These are phyloP conservation scores for Podaxis rugospora DNA, from an alignment of 768 basidiomycete species.

Conservation along the genomic window DNA sequence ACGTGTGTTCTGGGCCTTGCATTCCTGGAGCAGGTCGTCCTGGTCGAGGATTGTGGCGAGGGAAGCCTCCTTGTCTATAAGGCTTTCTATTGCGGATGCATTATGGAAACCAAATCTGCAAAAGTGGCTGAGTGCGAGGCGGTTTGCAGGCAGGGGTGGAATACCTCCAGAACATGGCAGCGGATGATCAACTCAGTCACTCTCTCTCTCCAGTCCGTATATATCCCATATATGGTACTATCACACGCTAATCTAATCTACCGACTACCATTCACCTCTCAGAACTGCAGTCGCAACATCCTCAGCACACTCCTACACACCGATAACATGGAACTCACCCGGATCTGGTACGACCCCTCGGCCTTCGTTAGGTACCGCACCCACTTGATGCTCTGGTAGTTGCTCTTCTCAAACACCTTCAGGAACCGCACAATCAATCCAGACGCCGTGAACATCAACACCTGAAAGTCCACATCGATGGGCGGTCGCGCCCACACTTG, in stretches of 20 bases:
- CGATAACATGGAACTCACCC: slow-evolving; percentile 52
- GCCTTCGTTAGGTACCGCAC: slow-evolving; percentile 93
- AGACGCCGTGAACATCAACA: slow-evolving; percentile 97
- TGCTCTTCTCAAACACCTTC: slow-evolving; percentile 96
- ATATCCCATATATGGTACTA: slow-evolving; percentile 5
- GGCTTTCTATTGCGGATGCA: slow-evolving; percentile 83
- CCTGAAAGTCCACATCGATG: slow-evolving; percentile 98
- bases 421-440: slow-evolving; percentile 95
- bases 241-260: slow-evolving; percentile 4
- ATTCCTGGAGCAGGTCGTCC: slow-evolving; percentile 90
- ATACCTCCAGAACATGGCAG: slow-evolving; percentile 16
- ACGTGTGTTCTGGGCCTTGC: slow-evolving; percentile 89
- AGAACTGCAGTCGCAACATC: slow-evolving; percentile 9
- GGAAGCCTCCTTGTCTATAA: slow-evolving; percentile 85
- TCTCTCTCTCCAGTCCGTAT: background rate
- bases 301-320: background rate
- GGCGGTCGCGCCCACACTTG: slow-evolving; percentile 98
- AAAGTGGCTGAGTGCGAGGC: background rate
- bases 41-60: slow-evolving; percentile 92
- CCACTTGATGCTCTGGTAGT: slow-evolving; percentile 95
- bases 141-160: background rate
- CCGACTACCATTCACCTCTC: background rate
- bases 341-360: slow-evolving; percentile 88
- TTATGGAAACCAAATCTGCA: slow-evolving; percentile 87
- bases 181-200: background rate